Percentiles rank a stretch among this genome's conserved stretches.
phyloP scores from a whole-genome alignment of 495 filamentous ascomycete genomes.

The Podospora tetraspora region DNA sequence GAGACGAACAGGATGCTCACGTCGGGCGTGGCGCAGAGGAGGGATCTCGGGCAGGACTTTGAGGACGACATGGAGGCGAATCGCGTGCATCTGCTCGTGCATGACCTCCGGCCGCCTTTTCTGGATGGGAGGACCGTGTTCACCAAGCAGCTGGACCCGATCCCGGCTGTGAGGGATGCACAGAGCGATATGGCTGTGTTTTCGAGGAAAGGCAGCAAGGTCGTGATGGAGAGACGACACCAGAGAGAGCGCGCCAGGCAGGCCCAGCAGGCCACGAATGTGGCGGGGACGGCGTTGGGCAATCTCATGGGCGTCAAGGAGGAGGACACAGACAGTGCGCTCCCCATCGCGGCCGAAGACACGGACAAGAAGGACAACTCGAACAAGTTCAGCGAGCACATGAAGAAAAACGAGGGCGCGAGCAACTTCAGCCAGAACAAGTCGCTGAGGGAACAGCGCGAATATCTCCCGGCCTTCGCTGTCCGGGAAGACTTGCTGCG shows the following conservation, averaged over 20 bases:
- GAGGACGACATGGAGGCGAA: slow-evolving; percentile 89
- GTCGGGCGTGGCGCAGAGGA: slow-evolving; percentile 86
- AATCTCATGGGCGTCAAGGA: slow-evolving; percentile 95
- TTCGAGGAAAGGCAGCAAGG: slow-evolving; percentile 88
- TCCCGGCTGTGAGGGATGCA: slow-evolving; percentile 86
- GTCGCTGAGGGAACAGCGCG: slow-evolving; percentile 82
- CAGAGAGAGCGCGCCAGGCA: slow-evolving; percentile 93
- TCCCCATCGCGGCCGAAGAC: slow-evolving; percentile 69
- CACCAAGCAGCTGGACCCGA: slow-evolving; percentile 93
- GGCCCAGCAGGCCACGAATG: slow-evolving; percentile 90
- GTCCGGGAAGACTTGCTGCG: slow-evolving; percentile 92
- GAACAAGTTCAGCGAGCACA: slow-evolving; percentile 84
- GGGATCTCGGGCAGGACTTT: slow-evolving; percentile 74
- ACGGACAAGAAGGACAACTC: slow-evolving; percentile 42
- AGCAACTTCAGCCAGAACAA: slow-evolving; percentile 93
- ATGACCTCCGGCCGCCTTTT: slow-evolving; percentile 93
- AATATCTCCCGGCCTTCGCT: slow-evolving; percentile 93
- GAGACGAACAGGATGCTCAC: slow-evolving; percentile 98
- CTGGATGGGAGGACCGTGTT: slow-evolving; percentile 92
- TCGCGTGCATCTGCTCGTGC: slow-evolving; percentile 84
- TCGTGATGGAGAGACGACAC: slow-evolving; percentile 84
- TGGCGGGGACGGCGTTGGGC: slow-evolving; percentile 85
- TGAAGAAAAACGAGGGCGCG: slow-evolving; percentile 84
- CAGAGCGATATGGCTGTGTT: slow-evolving; percentile 99
- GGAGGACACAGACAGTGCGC: slow-evolving; percentile 86